Conservation (phyloP, 2,329 filamentous ascomycete species). For the Seiridium unicorne region DNA sequence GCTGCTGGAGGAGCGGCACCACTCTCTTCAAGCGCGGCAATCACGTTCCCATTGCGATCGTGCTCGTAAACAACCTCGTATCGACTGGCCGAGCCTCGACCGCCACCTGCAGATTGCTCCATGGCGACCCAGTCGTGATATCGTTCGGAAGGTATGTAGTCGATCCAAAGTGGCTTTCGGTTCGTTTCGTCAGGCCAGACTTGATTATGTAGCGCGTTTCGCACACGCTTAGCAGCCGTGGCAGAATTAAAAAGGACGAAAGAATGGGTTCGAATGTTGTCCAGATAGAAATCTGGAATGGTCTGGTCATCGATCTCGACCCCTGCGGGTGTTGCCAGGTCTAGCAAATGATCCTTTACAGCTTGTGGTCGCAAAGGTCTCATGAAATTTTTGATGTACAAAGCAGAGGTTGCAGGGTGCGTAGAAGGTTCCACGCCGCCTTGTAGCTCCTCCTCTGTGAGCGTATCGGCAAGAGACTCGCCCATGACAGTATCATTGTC, state of each 20-base stretch:
- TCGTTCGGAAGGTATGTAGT: conserved; percentile 80
- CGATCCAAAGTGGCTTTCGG: conserved; percentile 80
- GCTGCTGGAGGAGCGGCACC: conserved; percentile 23
- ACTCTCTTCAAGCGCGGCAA: conserved; percentile 54
- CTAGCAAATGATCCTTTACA: conserved; percentile 67
- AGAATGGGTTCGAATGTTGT: conserved; percentile 84
- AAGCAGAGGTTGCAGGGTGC: conserved; percentile 70
- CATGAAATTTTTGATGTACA: conserved; percentile 92
- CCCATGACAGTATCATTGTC: conserved; percentile 18
- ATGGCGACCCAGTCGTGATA: conserved; percentile 71
- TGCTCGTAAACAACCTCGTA: conserved; percentile 75
- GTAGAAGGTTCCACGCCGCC: conserved; percentile 52
- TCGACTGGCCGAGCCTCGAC: conserved; percentile 41
- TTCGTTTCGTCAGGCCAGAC: conserved; percentile 87
- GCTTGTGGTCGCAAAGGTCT: conserved; percentile 71
- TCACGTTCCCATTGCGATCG: conserved; percentile 51
- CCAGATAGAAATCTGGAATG: conserved; percentile 73
- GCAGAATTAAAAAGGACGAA: conserved; percentile 71
- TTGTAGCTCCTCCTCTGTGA: conserved; percentile 19
- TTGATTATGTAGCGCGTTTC: conserved; percentile 71
- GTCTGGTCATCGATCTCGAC: conserved; percentile 49
- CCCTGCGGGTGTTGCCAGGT: conserved; percentile 62
- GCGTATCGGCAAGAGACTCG: conserved; percentile 13
- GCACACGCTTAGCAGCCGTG: conserved; percentile 72
- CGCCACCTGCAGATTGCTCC: conserved; percentile 52